phyloP scores from a whole-genome alignment of 1,284 basidiomycete genomes.

The Pseudomicrostroma phylloplanum region DNA sequence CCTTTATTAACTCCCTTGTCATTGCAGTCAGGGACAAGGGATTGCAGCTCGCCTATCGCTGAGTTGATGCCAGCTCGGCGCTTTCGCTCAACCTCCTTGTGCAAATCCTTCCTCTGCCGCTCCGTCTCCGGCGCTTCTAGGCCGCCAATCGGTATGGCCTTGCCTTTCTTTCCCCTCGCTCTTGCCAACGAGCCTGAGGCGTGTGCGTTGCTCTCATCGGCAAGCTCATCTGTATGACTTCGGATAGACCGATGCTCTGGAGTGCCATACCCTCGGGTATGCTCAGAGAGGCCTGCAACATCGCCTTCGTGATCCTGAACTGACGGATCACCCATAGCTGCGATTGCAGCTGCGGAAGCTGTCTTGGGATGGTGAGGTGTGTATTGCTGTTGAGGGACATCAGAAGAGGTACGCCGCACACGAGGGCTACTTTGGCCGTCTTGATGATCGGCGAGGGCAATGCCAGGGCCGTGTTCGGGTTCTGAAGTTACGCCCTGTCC shows the following conservation, averaged over 20 bases:
- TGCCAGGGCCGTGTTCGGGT: constrained; percentile 7
- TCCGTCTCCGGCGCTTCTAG: constrained; percentile 35
- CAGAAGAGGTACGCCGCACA: too few relatives aligned
- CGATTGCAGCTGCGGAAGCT: constrained; percentile 37
- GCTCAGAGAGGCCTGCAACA: neutral
- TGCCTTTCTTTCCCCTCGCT: constrained; percentile 4
- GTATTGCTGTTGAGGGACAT: constrained; percentile 9
- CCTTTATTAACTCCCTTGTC: constrained; percentile 73
- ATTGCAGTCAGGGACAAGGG: constrained; percentile 72
- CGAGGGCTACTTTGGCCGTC: neutral
- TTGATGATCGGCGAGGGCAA: neutral
- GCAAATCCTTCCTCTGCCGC: constrained; percentile 43
- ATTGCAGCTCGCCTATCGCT: constrained; percentile 83
- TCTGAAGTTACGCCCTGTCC: neutral
- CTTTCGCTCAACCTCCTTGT: constrained; percentile 89
- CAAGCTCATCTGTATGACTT: neutral
- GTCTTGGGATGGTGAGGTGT: constrained; percentile 26
- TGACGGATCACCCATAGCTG: constrained; percentile 17
- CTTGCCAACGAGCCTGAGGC: too few relatives aligned
- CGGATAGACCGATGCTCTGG: neutral
- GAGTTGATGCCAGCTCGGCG: constrained; percentile 91
- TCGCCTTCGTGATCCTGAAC: neutral
- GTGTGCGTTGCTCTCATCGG: neutral
- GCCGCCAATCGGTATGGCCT: neutral
- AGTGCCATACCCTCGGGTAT: neutral